Conservation (phyloP, 768 basidiomycete species). For the Tricholoma matsutake region DNA sequence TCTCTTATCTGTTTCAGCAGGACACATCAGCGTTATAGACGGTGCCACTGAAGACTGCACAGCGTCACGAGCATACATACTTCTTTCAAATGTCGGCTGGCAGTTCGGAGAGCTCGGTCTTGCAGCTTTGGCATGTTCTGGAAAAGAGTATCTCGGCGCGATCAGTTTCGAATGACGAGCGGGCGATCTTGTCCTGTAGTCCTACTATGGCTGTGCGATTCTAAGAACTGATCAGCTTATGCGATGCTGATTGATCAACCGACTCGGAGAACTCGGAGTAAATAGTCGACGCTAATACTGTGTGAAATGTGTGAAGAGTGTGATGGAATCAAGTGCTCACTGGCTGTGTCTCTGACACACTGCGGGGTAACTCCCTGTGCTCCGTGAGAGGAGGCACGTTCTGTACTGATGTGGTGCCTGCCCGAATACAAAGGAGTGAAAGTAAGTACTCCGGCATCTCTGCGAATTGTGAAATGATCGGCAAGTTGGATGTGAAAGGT, state of each 20-base stretch:
- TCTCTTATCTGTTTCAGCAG: not conserved
- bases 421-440: not conserved
- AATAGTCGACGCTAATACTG: not conserved
- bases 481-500: not conserved
- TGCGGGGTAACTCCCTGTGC: not conserved
- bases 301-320: not conserved
- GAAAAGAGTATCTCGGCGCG: not conserved
- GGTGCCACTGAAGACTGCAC: not conserved
- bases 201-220: not conserved
- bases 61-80: no score
- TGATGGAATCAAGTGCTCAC: not conserved
- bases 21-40: not conserved
- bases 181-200: not conserved
- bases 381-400: not conserved
- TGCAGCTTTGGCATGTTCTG: not conserved
- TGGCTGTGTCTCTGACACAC: not conserved
- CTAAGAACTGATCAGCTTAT: not conserved
- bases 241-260: not conserved
- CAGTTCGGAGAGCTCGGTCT: no score
- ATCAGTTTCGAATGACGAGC: not conserved
- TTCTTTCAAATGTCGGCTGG: no score
- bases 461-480: not conserved
- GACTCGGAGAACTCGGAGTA: no score
- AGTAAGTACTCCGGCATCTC: not conserved
- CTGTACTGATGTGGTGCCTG: not conserved